Evolutionary conservation across 257 asterid species (phyloP), one percentile per base, ranked within the genome.

Genomic region (Verbena officinalis): DNA sequence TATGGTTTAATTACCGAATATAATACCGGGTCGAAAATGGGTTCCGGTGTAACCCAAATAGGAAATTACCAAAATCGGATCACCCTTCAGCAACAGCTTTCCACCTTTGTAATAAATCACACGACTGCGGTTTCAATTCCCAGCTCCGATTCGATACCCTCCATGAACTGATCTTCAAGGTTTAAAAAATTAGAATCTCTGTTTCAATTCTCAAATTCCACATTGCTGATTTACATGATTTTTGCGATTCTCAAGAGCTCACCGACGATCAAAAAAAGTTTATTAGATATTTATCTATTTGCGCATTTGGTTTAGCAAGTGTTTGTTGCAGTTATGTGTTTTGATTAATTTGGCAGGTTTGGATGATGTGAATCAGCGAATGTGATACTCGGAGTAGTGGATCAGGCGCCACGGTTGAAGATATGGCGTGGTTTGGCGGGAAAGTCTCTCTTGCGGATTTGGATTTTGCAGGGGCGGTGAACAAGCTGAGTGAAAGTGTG

Each of bases 391-490:
- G 67, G 62, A 67, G 61, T 44, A 50, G 21, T 61, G 72, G 81
- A 81, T 78, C 80, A 62, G 61, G 62, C 69, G 54, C 75, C 60
- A 45, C 46, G 77, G 65, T 71, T 33, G 75, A 42, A 58, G 55
- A 50, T 46, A 90, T 90, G 98, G 90, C 96, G 73, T 94, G 99
- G 99, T 94, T 94, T 69, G 75, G 95, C 66, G 87, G 86, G 79
- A 88, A 82, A 68, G 88, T 94, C 42, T 79, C 93, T 20, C 64
- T 94, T 46, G 96, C 94, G 64, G 81, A 79, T 75, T 94, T 94
- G 39, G 99, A 94, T 90, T 83, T 94, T 10, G 84, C 99, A 0
- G 99, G 88, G 62, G 98, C 97, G 38, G 95, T 94, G 71, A 94
- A 86, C 76, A 94, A 94, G 73, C 81, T 94, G 62, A 88, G 96